Conservation (phyloP, 176 grass and related monocot genomes). For the Elaeis guineensis region DNA sequence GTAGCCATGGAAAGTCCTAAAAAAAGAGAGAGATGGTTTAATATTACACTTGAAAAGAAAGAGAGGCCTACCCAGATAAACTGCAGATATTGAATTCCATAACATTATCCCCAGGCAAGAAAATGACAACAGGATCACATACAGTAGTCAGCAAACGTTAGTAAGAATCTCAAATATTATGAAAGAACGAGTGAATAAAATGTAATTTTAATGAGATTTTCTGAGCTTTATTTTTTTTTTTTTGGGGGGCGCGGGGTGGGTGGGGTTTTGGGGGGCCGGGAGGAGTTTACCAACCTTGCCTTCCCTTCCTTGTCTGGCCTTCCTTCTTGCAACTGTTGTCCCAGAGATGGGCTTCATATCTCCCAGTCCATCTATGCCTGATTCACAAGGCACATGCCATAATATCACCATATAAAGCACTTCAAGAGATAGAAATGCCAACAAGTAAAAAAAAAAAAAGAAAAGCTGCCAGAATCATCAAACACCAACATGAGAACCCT, state of each 20-base stretch:
- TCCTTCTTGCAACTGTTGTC: conserved; percentile 94
- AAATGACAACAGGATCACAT: conserved; percentile 15
- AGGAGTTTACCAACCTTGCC: conserved; percentile 50
- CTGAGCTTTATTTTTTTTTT: background rate
- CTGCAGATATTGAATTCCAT: conserved; percentile 30
- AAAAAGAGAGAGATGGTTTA: no score
- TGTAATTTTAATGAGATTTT: background rate
- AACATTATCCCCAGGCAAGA: conserved; percentile 7
- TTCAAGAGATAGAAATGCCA: no score
- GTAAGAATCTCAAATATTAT: background rate
- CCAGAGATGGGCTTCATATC: conserved; percentile 99
- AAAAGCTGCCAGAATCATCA: no score
- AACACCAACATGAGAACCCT: no score
- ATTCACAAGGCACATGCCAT: background rate
- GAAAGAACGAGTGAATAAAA: background rate
- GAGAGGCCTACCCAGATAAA: conserved; percentile 52
- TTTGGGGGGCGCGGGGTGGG: background rate
- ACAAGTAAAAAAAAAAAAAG: no score
- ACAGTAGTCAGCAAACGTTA: conserved; percentile 1
- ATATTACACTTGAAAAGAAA: background rate
- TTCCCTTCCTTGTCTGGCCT: conserved; percentile 95
- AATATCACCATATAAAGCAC: no score
- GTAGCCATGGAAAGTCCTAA: no score
- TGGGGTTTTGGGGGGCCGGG: background rate
- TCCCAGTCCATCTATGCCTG: conserved; percentile 96